Evolutionary conservation across 345 rosid species (phyloP).

Genomic region (Acer yangbiense): DNA sequence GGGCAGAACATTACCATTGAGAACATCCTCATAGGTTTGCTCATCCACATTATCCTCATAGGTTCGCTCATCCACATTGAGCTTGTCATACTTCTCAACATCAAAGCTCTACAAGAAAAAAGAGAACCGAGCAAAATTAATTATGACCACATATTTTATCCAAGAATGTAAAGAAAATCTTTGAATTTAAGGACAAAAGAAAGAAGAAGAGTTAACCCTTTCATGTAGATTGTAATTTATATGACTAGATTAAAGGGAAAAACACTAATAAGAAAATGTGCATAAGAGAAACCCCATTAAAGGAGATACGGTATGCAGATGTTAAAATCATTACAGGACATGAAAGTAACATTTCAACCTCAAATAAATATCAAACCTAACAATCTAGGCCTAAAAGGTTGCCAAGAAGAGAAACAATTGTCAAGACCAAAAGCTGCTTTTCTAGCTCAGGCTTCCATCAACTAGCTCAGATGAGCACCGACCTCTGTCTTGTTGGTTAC

Average conservation of each 20-base stretch:
- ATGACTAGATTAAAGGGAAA: background rate
- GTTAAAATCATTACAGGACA: background rate
- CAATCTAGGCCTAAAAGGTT: background rate
- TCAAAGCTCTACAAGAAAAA: background rate
- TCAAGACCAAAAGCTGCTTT: background rate
- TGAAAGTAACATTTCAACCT: background rate
- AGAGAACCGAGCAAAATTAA: background rate
- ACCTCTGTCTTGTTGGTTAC: too few species aligned
- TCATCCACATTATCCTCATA: background rate
- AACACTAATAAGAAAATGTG: background rate
- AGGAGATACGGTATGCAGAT: background rate
- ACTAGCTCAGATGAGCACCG: background rate
- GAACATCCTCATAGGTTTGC: background rate
- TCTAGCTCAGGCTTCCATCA: background rate
- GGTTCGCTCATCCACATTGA: background rate
- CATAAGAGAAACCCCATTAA: background rate
- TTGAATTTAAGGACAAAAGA: background rate
- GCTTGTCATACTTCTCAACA: background rate
- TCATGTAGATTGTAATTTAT: background rate
- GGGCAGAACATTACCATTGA: constrained; percentile 6
- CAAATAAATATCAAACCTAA: background rate
- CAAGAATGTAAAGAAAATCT: background rate
- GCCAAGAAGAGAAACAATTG: background rate
- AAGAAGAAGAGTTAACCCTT: background rate
- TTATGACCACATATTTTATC: too few species aligned